Percentiles rank a stretch among this genome's conserved stretches.
phyloP scores from a whole-genome alignment of 2,329 filamentous ascomycete genomes.

The Fusarium scirpi region DNA sequence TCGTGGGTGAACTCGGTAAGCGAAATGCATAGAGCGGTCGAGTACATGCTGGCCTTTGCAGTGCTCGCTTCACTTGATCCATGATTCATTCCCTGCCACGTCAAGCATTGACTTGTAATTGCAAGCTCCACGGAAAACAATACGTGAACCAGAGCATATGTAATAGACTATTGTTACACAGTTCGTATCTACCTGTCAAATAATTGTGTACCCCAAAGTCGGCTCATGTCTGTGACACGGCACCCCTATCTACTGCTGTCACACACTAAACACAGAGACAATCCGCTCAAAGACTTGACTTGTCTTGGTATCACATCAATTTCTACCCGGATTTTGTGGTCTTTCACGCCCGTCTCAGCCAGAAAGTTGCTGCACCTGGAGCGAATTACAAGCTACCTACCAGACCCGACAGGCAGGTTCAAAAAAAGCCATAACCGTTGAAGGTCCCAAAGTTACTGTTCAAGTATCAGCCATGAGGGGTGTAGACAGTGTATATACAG shows the following conservation, averaged over 20 bases:
- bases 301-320: slow-evolving; percentile 20
- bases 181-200: neutral
- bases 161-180: neutral
- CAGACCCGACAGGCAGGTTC: neutral
- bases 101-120: neutral
- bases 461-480: neutral
- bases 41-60: neutral
- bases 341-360: slow-evolving; percentile 30
- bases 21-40: neutral
- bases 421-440: slow-evolving; percentile 3
- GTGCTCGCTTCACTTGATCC: neutral
- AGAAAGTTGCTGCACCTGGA: slow-evolving; percentile 1
- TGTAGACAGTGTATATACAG: neutral
- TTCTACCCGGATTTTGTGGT: neutral
- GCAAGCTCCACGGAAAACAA: neutral
- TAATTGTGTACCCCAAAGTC: slow-evolving; percentile 1
- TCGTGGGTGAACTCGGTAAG: neutral
- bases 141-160: neutral
- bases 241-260: slow-evolving; percentile 2
- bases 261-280: slow-evolving; percentile 1
- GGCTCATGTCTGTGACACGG: neutral
- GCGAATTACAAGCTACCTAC: neutral
- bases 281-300: neutral
- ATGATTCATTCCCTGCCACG: neutral
- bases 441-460: neutral